These are phyloP conservation scores for Colletotrichum endophyticum DNA, from an alignment of 2,329 filamentous ascomycete species.

Conservation along the genomic window DNA sequence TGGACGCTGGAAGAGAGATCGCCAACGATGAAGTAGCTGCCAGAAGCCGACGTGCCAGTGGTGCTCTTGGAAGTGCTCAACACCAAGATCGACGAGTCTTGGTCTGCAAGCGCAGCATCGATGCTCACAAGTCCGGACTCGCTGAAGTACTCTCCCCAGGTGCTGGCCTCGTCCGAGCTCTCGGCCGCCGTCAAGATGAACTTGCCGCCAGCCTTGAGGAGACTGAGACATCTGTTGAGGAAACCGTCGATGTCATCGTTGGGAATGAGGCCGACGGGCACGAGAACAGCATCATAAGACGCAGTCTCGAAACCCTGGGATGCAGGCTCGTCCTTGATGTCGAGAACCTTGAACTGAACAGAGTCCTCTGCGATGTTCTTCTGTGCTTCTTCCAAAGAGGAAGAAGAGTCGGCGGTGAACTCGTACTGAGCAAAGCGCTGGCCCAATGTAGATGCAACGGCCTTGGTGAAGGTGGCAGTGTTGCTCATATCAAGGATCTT, in stretches of 20 bases:
- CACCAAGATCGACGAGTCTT: not conserved
- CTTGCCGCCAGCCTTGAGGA: slow-evolving; percentile 32
- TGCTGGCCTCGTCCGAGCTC: slow-evolving; percentile 14
- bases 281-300: slow-evolving; percentile 40
- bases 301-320: slow-evolving; percentile 36
- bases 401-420: not conserved
- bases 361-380: slow-evolving; percentile 53
- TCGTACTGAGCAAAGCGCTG: not conserved
- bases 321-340: slow-evolving; percentile 34
- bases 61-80: not conserved
- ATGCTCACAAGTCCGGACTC: slow-evolving; percentile 35
- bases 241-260: slow-evolving; percentile 29
- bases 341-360: slow-evolving; percentile 26
- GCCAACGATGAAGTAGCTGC: not conserved
- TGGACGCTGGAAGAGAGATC: not conserved
- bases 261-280: slow-evolving; percentile 33
- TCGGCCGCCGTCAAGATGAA: slow-evolving; percentile 29
- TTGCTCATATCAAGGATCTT: not conserved
- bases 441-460: not conserved
- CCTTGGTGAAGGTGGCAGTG: slow-evolving; percentile 4
- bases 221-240: slow-evolving; percentile 15
- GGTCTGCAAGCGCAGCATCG: slow-evolving; percentile 37
- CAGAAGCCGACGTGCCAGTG: not conserved
- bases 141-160: slow-evolving; percentile 20
- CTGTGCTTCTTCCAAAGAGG: not conserved